phyloP scores from a whole-genome alignment of 257 asterid species.

The Phtheirospermum japonicum region DNA sequence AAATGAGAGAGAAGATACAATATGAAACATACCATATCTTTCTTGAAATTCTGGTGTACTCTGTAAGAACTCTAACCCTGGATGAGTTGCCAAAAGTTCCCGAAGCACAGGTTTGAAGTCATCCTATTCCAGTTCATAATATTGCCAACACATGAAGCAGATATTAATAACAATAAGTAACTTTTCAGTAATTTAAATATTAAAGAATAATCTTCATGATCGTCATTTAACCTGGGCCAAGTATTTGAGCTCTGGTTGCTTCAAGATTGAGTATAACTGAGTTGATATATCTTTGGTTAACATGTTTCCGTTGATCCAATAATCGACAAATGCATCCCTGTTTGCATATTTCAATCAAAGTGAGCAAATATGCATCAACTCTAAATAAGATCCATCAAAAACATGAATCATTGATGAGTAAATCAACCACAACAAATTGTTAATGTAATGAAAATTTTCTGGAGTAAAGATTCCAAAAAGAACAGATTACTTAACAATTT shows the following conservation, averaged over 20 bases:
- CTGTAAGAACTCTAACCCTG: slow-evolving; percentile 97
- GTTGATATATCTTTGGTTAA: slow-evolving; percentile 81
- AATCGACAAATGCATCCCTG: slow-evolving; percentile 94
- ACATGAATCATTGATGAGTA: slow-evolving; percentile 15
- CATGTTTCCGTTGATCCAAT: slow-evolving; percentile 84
- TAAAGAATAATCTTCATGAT: not conserved
- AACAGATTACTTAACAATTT: not conserved
- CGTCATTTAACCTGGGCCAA: slow-evolving; percentile 61
- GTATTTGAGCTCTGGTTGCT: slow-evolving; percentile 74
- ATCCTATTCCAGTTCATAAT: slow-evolving; percentile 46
- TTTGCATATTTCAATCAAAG: slow-evolving; percentile 25
- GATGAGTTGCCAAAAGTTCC: slow-evolving; percentile 95
- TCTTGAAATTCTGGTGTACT: slow-evolving; percentile 99
- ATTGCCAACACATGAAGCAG: slow-evolving; percentile 22
- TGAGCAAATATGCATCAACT: slow-evolving; percentile 21
- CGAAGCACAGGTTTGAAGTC: slow-evolving; percentile 94
- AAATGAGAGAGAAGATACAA: slow-evolving; percentile 7
- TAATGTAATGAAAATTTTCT: slow-evolving; percentile 5
- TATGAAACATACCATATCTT: slow-evolving; percentile 76
- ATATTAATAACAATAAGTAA: slow-evolving; percentile 24
- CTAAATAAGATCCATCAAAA: slow-evolving; percentile 21
- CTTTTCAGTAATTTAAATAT: not conserved
- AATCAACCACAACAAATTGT: slow-evolving; percentile 18
- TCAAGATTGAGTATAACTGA: slow-evolving; percentile 76
- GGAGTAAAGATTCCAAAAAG: not conserved